phyloP scores from a whole-genome alignment of 2,329 filamentous ascomycete species.

The Aspergillus sp. region DNA sequence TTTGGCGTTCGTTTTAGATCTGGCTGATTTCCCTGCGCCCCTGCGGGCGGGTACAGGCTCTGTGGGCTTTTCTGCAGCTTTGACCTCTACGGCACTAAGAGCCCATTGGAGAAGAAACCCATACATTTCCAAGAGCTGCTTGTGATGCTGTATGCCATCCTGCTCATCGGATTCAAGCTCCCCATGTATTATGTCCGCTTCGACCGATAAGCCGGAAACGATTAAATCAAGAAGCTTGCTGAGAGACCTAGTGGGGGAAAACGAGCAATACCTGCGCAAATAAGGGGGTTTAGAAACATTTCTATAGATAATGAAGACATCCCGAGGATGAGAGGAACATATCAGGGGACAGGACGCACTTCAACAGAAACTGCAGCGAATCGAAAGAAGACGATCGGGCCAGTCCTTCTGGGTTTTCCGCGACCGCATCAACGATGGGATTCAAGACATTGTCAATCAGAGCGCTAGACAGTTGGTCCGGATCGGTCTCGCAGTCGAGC shows the following conservation, averaged over 20 bases:
- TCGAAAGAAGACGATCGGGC: conserved; percentile 78
- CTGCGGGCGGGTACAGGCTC: conserved; percentile 69
- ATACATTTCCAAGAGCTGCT: conserved; percentile 88
- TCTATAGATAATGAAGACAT: conserved; percentile 32
- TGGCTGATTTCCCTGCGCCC: conserved; percentile 73
- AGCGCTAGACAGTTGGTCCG: conserved; percentile 74
- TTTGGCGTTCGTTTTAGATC: conserved; percentile 66
- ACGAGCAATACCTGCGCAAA: conserved; percentile 74
- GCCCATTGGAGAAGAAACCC: conserved; percentile 95
- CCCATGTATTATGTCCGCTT: conserved; percentile 80
- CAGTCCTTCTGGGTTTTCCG: conserved; percentile 87
- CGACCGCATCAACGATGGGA: conserved; percentile 87
- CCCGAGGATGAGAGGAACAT: conserved; percentile 32
- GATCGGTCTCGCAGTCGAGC: conserved; percentile 89
- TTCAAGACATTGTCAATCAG: conserved; percentile 85
- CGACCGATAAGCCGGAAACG: conserved; percentile 79
- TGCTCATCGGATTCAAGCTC: conserved; percentile 92
- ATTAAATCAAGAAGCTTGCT: conserved; percentile 93
- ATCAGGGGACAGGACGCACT: conserved; percentile 71
- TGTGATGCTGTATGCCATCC: conserved; percentile 81
- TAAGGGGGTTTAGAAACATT: conserved; percentile 64
- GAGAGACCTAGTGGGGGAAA: conserved; percentile 76
- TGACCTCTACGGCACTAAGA: conserved; percentile 88
- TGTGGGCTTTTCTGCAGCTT: conserved; percentile 85
- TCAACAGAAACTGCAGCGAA: conserved; percentile 91